phyloP scores from a whole-genome alignment of 768 basidiomycete genomes.

The Lentinula boryana region DNA sequence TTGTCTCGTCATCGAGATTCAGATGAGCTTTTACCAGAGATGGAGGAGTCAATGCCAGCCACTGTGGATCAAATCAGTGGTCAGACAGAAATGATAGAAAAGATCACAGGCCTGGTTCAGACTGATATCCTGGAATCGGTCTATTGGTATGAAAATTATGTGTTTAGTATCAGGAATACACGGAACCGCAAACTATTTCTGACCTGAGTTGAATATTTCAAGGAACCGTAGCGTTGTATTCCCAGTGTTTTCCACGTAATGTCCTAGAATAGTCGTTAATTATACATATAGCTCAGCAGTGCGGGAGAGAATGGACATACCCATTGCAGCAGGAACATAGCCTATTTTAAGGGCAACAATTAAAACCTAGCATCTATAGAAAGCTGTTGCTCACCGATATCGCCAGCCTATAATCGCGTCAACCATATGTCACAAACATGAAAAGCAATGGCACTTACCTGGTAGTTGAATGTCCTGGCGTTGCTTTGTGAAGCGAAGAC shows the following conservation, averaged over 20 bases:
- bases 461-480: constrained; percentile 55
- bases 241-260: constrained; percentile 65
- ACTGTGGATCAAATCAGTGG: constrained; percentile 14
- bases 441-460: constrained; percentile 21
- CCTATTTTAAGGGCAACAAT: constrained; percentile 21
- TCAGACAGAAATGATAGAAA: not conserved
- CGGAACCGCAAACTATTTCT: constrained; percentile 9
- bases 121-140: constrained; percentile 44
- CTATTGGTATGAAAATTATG: constrained; percentile 9
- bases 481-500: constrained; percentile 49
- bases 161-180: not conserved
- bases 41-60: constrained; percentile 37
- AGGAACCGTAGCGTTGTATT: constrained; percentile 51
- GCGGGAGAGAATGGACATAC: constrained; percentile 18
- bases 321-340: constrained; percentile 53
- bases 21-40: constrained; percentile 36
- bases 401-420: constrained; percentile 35
- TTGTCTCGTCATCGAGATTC: constrained; percentile 27
- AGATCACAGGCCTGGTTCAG: constrained; percentile 8
- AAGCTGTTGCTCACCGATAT: constrained; percentile 37
- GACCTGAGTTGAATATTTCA: constrained; percentile 56
- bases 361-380: not conserved
- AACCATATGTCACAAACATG: not conserved
- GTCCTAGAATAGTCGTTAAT: constrained; percentile 29
- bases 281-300: not conserved